Base-by-base conservation (phyloP, 768 basidiomycete species). In the Tephrocybe sp. region DNA sequence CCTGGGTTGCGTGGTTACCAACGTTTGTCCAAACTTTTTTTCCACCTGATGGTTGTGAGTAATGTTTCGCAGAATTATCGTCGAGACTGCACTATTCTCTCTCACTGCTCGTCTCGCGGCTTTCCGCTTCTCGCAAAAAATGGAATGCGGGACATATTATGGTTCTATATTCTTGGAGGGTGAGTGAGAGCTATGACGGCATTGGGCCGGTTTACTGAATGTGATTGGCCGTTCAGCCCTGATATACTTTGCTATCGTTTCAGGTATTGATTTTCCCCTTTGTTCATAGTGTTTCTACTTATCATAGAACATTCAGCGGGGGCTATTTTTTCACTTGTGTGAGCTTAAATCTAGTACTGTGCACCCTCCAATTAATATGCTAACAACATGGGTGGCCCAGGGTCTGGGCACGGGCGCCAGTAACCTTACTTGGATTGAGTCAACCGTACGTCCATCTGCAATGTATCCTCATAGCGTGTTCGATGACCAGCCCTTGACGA, bases 1-100 rank as follows among this genome's bases (percentile, higher is more conserved):
- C 44, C 19, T 54, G 56, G 56, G 20, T 44, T 41, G 20, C 22
- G 5, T 57, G 52, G 52, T 14, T 57, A 33, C 56, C 56, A 8
- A 57, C 52, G 56, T 57, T 19, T 13, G 52, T 51, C 39, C 22
- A 16, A 22, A n/a, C 30, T 23, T 34, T 13, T 26, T 4, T 20
- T 16, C 11, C 30, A 4, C 16, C n/a, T n/a, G 5, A 32, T 33
- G 45, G 30, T 26, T 19, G 22, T 43, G 19, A 39, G 14, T 13
- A 48, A 26, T 12, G 17, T 10, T 20, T 13, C 1, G 22, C 33
- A 57, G 52, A 3, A 20, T 54, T n/a, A 32, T 57, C 8, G 36
- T 46, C 1, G 56, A 57, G 44, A 50, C 56, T 6, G 17, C 16
- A 13, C 32, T 57, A 2, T 51, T 54, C 22, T 12, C 35, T 9